Conservation (phyloP, 306 rosid genomes). For the Hippophae tibetana region DNA sequence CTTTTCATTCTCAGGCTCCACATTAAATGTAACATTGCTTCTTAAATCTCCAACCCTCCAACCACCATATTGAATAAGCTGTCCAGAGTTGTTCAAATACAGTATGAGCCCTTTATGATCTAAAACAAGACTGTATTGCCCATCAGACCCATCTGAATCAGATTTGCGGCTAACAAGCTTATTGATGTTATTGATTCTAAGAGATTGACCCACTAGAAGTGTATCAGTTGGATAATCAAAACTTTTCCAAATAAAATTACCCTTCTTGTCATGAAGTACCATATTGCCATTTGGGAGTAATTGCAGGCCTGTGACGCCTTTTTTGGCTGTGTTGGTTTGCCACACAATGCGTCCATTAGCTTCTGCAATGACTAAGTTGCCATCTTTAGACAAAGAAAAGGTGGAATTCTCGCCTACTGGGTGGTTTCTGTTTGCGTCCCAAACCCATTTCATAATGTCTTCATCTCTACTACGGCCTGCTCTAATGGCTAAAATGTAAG, state of each 20-base stretch:
- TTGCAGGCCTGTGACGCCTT: conserved; percentile 20
- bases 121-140: conserved; percentile 21
- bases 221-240: conserved; percentile 26
- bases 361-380: conserved; percentile 25
- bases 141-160: conserved; percentile 19
- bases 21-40: conserved; percentile 13
- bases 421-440: conserved; percentile 29
- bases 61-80: conserved; percentile 25
- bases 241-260: conserved; percentile 29
- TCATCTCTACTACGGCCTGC: conserved; percentile 16
- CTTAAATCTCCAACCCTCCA: conserved; percentile 10
- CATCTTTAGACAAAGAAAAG: conserved; percentile 18
- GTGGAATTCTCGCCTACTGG: conserved; percentile 28
- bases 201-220: conserved; percentile 20
- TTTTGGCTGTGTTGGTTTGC: conserved; percentile 32
- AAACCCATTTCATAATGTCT: conserved; percentile 26
- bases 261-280: conserved; percentile 21
- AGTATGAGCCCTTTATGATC: conserved; percentile 14
- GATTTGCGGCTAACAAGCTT: conserved; percentile 26
- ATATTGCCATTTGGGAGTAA: conserved; percentile 23
- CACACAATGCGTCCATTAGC: conserved; percentile 18
- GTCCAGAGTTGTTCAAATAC: conserved; percentile 20
- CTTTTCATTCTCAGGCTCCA: conserved; percentile 1
- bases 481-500: conserved; percentile 22
- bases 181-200: conserved; percentile 9